Conservation (phyloP, 139 green algal species). For the Axilococcus clingmanii region DNA sequence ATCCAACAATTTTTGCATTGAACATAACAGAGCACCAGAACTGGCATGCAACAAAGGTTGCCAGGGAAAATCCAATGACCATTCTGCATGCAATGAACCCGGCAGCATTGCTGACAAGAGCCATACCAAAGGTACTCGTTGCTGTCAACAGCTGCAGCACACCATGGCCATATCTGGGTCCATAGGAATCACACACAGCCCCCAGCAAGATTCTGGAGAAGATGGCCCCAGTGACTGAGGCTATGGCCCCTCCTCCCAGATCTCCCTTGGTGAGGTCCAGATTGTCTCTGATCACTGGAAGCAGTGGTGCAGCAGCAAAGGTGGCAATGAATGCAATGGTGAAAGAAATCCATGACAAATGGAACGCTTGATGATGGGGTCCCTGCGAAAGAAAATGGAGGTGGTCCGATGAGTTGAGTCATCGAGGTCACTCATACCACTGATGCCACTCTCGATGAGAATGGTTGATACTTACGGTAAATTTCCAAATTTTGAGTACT, state of each 20-base stretch:
- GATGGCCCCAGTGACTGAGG: constrained; percentile 30
- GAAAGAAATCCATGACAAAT: constrained; percentile 80
- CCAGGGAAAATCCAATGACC: constrained; percentile 50
- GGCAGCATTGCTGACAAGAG: constrained; percentile 29
- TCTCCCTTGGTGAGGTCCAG: constrained; percentile 61
- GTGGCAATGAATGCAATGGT: constrained; percentile 86
- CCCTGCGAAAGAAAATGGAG: too few relatives aligned
- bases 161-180: constrained; percentile 56
- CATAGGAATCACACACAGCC: constrained; percentile 61
- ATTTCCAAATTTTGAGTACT: constrained; percentile 18
- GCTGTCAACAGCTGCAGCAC: constrained; percentile 21
- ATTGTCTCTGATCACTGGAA: constrained; percentile 71
- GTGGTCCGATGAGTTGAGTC: constrained; percentile 4
- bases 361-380: constrained; percentile 60
- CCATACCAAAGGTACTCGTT: constrained; percentile 25
- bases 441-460: neutral
- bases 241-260: constrained; percentile 31
- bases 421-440: constrained; percentile 1
- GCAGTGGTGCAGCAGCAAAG: constrained; percentile 74
- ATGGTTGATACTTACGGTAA: too few relatives aligned
- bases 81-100: constrained; percentile 61
- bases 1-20: constrained; percentile 76
- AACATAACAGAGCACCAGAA: constrained; percentile 88
- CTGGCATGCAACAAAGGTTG: constrained; percentile 82
- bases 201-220: constrained; percentile 37